Evolutionary conservation across 2,329 filamentous ascomycete genomes (phyloP).

Genomic region (Knufia petricola): DNA sequence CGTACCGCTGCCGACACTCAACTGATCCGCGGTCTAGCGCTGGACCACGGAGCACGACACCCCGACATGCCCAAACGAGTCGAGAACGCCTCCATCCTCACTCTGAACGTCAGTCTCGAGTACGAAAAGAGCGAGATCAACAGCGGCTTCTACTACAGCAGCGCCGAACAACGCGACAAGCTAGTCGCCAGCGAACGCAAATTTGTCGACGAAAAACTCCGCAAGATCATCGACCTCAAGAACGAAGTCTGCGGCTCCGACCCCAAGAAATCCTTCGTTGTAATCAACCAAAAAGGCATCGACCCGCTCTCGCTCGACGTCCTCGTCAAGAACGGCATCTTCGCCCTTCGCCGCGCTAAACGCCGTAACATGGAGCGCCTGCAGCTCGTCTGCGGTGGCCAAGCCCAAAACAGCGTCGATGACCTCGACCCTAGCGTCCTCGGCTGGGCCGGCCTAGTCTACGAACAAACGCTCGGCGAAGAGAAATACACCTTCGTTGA

Average conservation of each 20-base stretch:
- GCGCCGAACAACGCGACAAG: conserved; percentile 92
- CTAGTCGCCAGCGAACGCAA: conserved; percentile 93
- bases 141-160: conserved; percentile 97
- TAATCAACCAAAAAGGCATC: conserved; percentile 99
- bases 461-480: conserved; percentile 94
- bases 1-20: conserved; percentile 91
- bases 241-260: conserved; percentile 93
- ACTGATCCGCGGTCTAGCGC: conserved; percentile 80
- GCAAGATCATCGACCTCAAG: conserved; percentile 96
- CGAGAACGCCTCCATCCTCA: conserved; percentile 90
- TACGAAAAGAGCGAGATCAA: conserved; percentile 99
- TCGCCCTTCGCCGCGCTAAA: conserved; percentile 89
- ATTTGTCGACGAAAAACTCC: conserved; percentile 91
- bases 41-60: conserved; percentile 92
- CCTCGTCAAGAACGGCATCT: conserved; percentile 93
- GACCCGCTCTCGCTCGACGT: conserved; percentile 93
- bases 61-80: conserved; percentile 97
- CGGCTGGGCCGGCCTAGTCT: conserved; percentile 92
- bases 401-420: conserved; percentile 91
- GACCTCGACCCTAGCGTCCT: conserved; percentile 79
- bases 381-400: conserved; percentile 85
- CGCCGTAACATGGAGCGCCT: conserved; percentile 97
- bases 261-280: conserved; percentile 87
- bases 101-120: conserved; percentile 90
- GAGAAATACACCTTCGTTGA: conserved; percentile 99